Evolutionary conservation across 1,284 basidiomycete species (phyloP).

Genomic region (Ganoderma lucidum): DNA sequence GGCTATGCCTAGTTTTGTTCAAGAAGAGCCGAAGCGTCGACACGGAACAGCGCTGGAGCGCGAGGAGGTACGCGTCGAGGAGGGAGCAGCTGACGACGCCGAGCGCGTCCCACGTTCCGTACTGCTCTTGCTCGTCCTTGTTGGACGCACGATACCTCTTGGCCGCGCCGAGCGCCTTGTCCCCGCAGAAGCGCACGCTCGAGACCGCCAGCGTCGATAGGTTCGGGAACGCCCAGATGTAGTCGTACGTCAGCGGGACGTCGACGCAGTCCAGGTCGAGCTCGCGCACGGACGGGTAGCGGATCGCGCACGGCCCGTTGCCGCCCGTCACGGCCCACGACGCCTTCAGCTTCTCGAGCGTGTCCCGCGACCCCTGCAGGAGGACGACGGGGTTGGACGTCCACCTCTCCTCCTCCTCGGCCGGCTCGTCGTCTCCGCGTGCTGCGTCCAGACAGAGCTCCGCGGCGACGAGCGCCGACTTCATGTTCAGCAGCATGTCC

Average conservation of each 20-base stretch:
- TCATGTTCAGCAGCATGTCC: conserved; percentile 9
- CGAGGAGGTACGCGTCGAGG: background rate
- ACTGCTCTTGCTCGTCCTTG: background rate
- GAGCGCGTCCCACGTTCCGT: background rate
- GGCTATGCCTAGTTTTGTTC: background rate
- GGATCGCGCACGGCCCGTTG: background rate
- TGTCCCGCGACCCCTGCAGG: background rate
- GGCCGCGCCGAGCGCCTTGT: background rate
- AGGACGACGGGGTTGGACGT: conserved; percentile 1
- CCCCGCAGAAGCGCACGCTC: background rate
- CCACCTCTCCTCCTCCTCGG: background rate
- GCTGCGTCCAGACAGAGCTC: background rate
- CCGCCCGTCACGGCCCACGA: background rate
- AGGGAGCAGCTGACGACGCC: background rate
- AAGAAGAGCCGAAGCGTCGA: background rate
- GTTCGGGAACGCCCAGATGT: conserved; percentile 1
- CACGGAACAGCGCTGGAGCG: background rate
- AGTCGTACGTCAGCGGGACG: conserved; percentile 4
- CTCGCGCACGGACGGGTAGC: background rate
- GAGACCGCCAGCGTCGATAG: background rate
- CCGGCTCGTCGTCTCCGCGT: background rate
- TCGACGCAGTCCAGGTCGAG: conserved; percentile 6
- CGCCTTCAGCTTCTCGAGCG: conserved; percentile 4
- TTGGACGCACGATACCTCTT: background rate
- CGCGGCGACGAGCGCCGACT: background rate